phyloP scores from a whole-genome alignment of 176 grass and related monocot genomes.

The Rhynchospora breviuscula region DNA sequence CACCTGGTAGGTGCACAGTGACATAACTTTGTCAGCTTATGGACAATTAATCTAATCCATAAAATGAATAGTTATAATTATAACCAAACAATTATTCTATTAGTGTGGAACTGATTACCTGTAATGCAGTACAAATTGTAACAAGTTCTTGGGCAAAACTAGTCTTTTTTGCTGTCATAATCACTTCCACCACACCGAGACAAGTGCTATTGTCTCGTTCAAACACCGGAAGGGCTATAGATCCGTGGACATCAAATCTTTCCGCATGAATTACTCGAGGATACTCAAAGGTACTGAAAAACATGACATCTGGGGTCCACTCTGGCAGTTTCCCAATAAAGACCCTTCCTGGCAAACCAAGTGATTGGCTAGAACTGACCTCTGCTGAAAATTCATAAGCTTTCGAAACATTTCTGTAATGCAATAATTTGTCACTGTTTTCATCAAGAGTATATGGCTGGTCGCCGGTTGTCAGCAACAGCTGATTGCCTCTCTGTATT shows the following conservation, averaged over 20 bases:
- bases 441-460: constrained; percentile 68
- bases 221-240: constrained; percentile 80
- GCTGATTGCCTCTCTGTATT: constrained; percentile 33
- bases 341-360: constrained; percentile 73
- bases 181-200: constrained; percentile 83
- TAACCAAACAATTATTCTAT: background rate
- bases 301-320: constrained; percentile 88
- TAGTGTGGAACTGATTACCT: constrained; percentile 35
- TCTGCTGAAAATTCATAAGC: constrained; percentile 63
- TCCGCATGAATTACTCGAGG: constrained; percentile 53
- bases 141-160: constrained; percentile 78
- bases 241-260: constrained; percentile 52
- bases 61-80: background rate
- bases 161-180: constrained; percentile 73
- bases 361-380: constrained; percentile 28
- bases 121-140: constrained; percentile 75
- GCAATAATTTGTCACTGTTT: constrained; percentile 46
- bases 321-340: constrained; percentile 74
- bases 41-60: background rate
- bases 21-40: background rate
- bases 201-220: constrained; percentile 50
- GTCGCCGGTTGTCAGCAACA: constrained; percentile 58
- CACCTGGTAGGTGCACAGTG: background rate
- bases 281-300: constrained; percentile 72
- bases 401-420: constrained; percentile 67